Evolutionary conservation across 768 basidiomycete species (phyloP), one percentile per base, ranked within the genome.

Genomic region (Hydnomerulius pinastri): DNA sequence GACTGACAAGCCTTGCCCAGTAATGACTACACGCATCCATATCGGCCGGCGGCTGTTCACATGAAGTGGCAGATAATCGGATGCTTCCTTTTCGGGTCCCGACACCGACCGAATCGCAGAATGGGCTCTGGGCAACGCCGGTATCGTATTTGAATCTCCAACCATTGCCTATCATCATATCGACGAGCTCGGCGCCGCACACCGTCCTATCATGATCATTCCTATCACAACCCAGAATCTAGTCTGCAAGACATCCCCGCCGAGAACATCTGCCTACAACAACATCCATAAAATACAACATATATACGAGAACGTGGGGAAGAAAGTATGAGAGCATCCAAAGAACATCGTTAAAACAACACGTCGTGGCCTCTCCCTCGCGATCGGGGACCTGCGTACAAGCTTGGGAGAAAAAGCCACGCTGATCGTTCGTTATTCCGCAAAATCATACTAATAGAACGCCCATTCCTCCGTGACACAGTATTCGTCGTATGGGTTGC

Each of bases 401-500:
- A 37, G 15, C 28, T n/a, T 21, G 9, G n/a, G 15, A n/a, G 10
- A 21, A n/a, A 48, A 24, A 40, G 13, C 37, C 29, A 12, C 15
- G 5, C 18, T n/a, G 47, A 43, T 21, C 25, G 13, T 28, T 10
- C 15, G 39, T 35, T 27, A 5, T 24, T 13, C 29, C 52, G 25
- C 48, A 8, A 24, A 41, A 42, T 17, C n/a, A 17, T 41, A 43
- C 70, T 48, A 68, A 33, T 68, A 81, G 62, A 75, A 82, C 13
- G 72, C 77, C 75, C 79, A 87, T 64, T 88, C 86, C 57, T 90
- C 88, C 10, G 84, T 78, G 24, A 88, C 74, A 60, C 88, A 90
- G 56, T 86, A 83, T 29, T 74, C 71, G 51, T 82, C 83, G 53
- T 83, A 80, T 37, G 72, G 71, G 47, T 71, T 71, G 67, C 88